Evolutionary conservation across 1,284 basidiomycete species (phyloP).

Genomic region (Leccinum huronense): DNA sequence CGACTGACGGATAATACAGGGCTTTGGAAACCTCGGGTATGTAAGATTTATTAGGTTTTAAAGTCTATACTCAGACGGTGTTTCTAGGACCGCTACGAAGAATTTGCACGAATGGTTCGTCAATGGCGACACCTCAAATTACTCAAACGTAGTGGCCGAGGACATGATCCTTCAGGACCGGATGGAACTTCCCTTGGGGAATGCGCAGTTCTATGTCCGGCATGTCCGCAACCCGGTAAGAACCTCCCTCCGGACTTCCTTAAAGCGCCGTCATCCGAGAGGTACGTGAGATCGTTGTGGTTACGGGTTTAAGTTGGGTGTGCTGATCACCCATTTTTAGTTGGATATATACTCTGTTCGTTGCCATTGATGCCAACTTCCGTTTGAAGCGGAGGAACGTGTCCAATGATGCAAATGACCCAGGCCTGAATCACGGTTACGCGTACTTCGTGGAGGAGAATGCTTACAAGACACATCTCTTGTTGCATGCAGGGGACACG

Average conservation of each 20-base stretch:
- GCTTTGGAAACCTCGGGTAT: background rate
- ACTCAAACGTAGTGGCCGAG: background rate
- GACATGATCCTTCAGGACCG: background rate
- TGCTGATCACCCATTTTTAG: background rate
- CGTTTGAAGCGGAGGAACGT: background rate
- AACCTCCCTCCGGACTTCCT: background rate
- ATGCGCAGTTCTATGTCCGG: background rate
- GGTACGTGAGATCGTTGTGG: background rate
- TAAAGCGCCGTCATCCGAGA: background rate
- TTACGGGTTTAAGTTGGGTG: background rate
- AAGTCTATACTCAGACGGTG: background rate
- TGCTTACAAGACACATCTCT: background rate
- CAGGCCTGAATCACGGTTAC: background rate
- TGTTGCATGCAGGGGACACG: background rate
- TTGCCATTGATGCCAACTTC: background rate
- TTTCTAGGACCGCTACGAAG: background rate
- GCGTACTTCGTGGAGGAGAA: background rate
- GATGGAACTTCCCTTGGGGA: background rate
- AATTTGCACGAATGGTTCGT: background rate
- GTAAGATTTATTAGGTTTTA: background rate
- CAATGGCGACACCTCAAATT: constrained; percentile 8
- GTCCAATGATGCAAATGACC: background rate
- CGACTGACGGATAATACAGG: background rate
- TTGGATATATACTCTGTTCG: background rate
- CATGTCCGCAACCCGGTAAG: background rate